phyloP scores from a whole-genome alignment of 352 stramenopile genomes.

The Peronospora belbahrii region DNA sequence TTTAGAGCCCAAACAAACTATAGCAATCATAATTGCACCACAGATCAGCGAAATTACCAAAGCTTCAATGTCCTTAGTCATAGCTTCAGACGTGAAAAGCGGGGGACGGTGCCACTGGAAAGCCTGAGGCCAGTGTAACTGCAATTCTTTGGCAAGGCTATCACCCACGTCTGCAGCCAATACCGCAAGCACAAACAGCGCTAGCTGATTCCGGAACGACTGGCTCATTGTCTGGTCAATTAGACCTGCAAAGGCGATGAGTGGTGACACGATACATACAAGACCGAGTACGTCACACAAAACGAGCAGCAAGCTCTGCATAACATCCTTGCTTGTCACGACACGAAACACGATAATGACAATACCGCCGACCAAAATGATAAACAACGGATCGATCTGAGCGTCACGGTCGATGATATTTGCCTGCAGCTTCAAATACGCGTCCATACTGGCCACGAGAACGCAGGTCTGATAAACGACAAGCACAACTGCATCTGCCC shows the following conservation, averaged over 20 bases:
- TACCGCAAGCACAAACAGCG: slow-evolving; percentile 42
- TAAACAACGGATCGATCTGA: slow-evolving; percentile 40
- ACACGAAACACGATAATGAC: slow-evolving; percentile 37
- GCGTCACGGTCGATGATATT: slow-evolving; percentile 22
- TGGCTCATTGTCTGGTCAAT: slow-evolving; percentile 32
- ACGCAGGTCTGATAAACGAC: slow-evolving; percentile 40
- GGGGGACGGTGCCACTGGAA: slow-evolving; percentile 14
- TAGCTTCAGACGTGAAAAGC: slow-evolving; percentile 20
- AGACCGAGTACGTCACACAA: slow-evolving; percentile 35
- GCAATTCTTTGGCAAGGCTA: slow-evolving; percentile 16
- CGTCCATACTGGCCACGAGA: slow-evolving; percentile 40
- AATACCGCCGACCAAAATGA: slow-evolving; percentile 34
- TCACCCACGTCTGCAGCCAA: slow-evolving; percentile 37
- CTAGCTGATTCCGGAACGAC: slow-evolving; percentile 31
- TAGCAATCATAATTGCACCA: slow-evolving; percentile 27
- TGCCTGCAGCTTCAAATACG: slow-evolving; percentile 38
- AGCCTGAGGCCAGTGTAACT: slow-evolving; percentile 20
- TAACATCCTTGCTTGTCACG: slow-evolving; percentile 42
- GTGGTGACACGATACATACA: slow-evolving; percentile 31
- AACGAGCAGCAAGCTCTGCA: slow-evolving; percentile 38
- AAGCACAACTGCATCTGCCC: slow-evolving; percentile 33
- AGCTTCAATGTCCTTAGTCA: slow-evolving; percentile 25
- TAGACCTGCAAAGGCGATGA: slow-evolving; percentile 37
- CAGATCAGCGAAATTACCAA: slow-evolving; percentile 26
- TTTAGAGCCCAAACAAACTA: slow-evolving; percentile 21